These are phyloP conservation scores for Coniochaeta hoffmannii DNA, from an alignment of 2,329 filamentous ascomycete genomes.

Conservation along the genomic window DNA sequence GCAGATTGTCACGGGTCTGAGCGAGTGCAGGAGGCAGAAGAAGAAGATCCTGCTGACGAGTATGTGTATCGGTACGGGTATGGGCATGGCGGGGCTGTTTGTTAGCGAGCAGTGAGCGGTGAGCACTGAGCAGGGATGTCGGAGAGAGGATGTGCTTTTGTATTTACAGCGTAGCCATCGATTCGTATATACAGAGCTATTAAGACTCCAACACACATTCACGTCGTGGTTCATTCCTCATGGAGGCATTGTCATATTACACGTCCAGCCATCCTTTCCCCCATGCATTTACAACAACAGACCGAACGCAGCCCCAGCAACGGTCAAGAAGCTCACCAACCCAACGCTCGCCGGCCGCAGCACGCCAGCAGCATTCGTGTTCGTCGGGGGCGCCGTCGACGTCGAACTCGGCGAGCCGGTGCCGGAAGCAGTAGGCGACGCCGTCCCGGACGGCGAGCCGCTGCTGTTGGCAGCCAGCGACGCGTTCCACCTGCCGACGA, in stretches of 20 bases:
- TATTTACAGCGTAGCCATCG: background rate
- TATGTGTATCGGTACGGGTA: conserved; percentile 74
- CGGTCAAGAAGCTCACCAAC: background rate
- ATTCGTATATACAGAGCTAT: background rate
- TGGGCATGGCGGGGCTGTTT: conserved; percentile 62
- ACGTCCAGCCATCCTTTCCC: background rate
- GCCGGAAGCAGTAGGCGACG: background rate
- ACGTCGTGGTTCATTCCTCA: no score
- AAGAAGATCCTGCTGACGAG: conserved; percentile 88
- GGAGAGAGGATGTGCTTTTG: no score
- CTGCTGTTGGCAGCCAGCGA: background rate
- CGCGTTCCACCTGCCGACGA: conserved; percentile 12
- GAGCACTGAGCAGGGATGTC: no score
- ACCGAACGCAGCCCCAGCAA: background rate
- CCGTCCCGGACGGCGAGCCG: background rate
- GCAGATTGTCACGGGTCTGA: conserved; percentile 84
- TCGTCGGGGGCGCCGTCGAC: background rate
- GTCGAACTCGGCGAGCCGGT: background rate
- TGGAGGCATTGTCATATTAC: background rate
- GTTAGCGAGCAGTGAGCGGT: conserved; percentile 42
- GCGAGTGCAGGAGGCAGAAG: conserved; percentile 74
- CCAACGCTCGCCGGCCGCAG: background rate
- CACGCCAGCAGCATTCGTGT: background rate
- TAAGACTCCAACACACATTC: background rate
- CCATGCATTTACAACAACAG: background rate